These are phyloP conservation scores for Ganoderma resinaceum DNA, from an alignment of 1,284 basidiomycete genomes.

Conservation along the genomic window DNA sequence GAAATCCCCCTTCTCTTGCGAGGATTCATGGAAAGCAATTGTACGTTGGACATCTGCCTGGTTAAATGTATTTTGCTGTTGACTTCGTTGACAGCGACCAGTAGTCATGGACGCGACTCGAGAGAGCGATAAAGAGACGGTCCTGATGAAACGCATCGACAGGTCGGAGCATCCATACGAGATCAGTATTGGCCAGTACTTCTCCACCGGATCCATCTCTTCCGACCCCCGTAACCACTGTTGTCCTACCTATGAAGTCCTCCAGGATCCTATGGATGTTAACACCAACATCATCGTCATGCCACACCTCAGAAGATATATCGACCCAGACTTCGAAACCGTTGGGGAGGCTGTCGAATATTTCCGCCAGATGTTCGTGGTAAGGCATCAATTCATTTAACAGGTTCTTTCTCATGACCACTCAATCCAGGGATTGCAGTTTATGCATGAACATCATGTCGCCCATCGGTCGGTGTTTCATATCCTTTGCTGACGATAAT, in stretches of 20 bases:
- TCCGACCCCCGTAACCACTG: slow-evolving; percentile 38
- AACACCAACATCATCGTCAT: slow-evolving; percentile 35
- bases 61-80: slow-evolving; percentile 33
- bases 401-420: slow-evolving; percentile 29
- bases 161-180: slow-evolving; percentile 16
- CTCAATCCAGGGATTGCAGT: slow-evolving; percentile 30
- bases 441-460: slow-evolving; percentile 23
- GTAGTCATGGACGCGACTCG: slow-evolving; percentile 30
- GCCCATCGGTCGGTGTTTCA: slow-evolving; percentile 28
- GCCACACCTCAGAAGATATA: slow-evolving; percentile 33
- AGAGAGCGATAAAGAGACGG: slow-evolving; percentile 12
- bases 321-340: slow-evolving; percentile 33
- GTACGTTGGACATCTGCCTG: background rate
- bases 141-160: slow-evolving; percentile 16
- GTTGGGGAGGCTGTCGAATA: slow-evolving; percentile 40
- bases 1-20: background rate
- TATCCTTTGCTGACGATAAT: too few species aligned
- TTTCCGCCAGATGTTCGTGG: slow-evolving; percentile 39
- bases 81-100: slow-evolving; percentile 25
- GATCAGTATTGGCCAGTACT: slow-evolving; percentile 23
- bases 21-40: slow-evolving; percentile 17
- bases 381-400: slow-evolving; percentile 29
- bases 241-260: slow-evolving; percentile 36
- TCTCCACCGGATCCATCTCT: slow-evolving; percentile 16
- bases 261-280: slow-evolving; percentile 28